Evolutionary conservation across 768 basidiomycete genomes (phyloP), one percentile per base, ranked within the genome.

Genomic region (Tylopilus rubrobrunneus): DNA sequence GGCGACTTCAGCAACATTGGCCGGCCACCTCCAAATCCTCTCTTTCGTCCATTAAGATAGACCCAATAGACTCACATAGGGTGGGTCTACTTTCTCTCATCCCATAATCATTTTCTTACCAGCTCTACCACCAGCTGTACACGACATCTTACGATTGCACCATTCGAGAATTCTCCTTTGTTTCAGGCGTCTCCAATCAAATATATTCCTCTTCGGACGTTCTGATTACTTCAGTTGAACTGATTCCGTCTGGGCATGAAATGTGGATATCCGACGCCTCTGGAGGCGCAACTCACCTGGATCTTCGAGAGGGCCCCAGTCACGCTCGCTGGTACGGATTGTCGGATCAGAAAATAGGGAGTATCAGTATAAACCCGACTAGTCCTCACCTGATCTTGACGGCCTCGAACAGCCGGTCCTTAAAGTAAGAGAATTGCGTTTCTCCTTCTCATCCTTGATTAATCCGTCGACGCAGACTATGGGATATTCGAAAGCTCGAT

Each of bases 61-160:
- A 91, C 63, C 89, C 91, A 9, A 73, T 81, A 34, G 78, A 92
- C 65, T 74, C 86, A 0, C 86, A 91, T 58, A 87, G 78, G 55
- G 91, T 90, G 67, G 51, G 77, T 65, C 9, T 44, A 1, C 39
- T 43, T 23, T 19, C 25, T 12, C 1, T 50, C 9, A 19, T 3
- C 10, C 2, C 9, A 25, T 21, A 17, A n/a, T 1, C 15, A 15
- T 21, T 31, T 39, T 41, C 47, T 56, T n/a, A 49, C 44, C 46
- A 49, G 51, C 14, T 23, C 3, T 5, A 29, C 25, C 49, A 40
- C 21, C 53, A 92, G 90, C 71, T 92, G 12, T 92, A 84, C 62
- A 92, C 89, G 11, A 85, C 82, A 42, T 82, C 91, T 11, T 93
- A 93, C 57, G 91, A 93, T 62, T 85, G 84, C 62, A 91, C 86